A percentile compares a stretch with the other conserved stretches of the same genome.
Evolutionary conservation across 352 stramenopile genomes (phyloP).

Genomic region (Phytophthora sp.): DNA sequence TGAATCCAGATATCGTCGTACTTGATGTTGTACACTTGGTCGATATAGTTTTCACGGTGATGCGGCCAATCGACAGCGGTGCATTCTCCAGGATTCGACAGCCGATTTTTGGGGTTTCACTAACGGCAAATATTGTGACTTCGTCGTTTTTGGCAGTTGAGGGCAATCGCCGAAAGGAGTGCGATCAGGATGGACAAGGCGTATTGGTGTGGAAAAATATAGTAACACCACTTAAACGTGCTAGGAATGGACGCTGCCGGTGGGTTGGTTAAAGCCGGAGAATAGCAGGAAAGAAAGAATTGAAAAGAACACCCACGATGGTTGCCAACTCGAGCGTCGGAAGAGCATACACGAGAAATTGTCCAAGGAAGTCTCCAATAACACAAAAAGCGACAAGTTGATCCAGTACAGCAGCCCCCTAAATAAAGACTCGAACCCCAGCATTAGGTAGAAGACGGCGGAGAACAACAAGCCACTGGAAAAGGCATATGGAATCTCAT

Average conservation of each 20-base stretch:
- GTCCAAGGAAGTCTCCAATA: slow-evolving; percentile 40
- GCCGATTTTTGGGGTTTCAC: background rate
- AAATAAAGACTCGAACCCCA: slow-evolving; percentile 25
- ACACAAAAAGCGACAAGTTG: slow-evolving; percentile 22
- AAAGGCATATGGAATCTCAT: slow-evolving; percentile 26
- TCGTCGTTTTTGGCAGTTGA: slow-evolving; percentile 9
- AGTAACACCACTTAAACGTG: slow-evolving; percentile 55
- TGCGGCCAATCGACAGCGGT: slow-evolving; percentile 8
- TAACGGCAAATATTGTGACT: background rate
- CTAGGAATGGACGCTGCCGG: slow-evolving; percentile 45
- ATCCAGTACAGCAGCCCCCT: slow-evolving; percentile 32
- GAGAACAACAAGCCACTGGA: slow-evolving; percentile 16
- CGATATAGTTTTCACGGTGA: slow-evolving; percentile 27
- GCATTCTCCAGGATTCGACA: slow-evolving; percentile 15
- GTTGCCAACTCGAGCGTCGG: slow-evolving; percentile 18
- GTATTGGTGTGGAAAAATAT: slow-evolving; percentile 15
- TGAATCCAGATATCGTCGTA: slow-evolving; percentile 30
- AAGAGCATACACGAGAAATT: slow-evolving; percentile 26
- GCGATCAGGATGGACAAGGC: background rate
- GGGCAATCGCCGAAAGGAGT: background rate
- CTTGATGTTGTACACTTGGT: slow-evolving; percentile 41
- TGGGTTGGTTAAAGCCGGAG: slow-evolving; percentile 51
- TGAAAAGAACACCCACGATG: slow-evolving; percentile 15
- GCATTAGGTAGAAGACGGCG: slow-evolving; percentile 22
- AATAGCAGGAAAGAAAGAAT: slow-evolving; percentile 53